These are phyloP conservation scores for Podospora pseudoanserina DNA, from an alignment of 495 filamentous ascomycete species.

Conservation along the genomic window DNA sequence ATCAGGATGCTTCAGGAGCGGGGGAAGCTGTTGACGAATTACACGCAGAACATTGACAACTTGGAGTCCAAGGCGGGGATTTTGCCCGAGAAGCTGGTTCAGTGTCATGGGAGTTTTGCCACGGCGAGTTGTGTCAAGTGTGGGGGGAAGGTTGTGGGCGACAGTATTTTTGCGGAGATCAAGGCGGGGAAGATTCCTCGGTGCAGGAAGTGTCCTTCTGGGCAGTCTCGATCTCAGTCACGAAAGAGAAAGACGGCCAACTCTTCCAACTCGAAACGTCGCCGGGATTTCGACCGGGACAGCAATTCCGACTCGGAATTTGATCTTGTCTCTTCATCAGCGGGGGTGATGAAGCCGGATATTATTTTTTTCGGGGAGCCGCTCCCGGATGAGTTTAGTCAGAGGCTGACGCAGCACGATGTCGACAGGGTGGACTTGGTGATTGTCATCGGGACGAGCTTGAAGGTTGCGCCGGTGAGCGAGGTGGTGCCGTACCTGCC, in stretches of 20 bases:
- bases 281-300: slow-evolving; percentile 42
- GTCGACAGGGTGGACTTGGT: slow-evolving; percentile 80
- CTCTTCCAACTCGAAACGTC: slow-evolving; percentile 58
- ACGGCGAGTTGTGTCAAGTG: slow-evolving; percentile 89
- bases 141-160: slow-evolving; percentile 66
- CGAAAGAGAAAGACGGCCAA: slow-evolving; percentile 71
- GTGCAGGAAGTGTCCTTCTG: slow-evolving; percentile 57
- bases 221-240: slow-evolving; percentile 44
- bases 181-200: slow-evolving; percentile 65
- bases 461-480: slow-evolving; percentile 92
- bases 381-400: slow-evolving; percentile 80
- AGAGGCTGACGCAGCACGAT: slow-evolving; percentile 74
- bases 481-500: slow-evolving; percentile 84
- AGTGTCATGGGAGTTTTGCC: slow-evolving; percentile 95
- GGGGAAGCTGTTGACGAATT: slow-evolving; percentile 89
- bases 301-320: slow-evolving; percentile 63
- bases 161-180: slow-evolving; percentile 74
- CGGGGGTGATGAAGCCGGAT: slow-evolving; percentile 96
- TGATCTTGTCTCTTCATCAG: slow-evolving; percentile 33
- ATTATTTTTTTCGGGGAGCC: slow-evolving; percentile 97
- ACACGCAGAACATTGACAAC: slow-evolving; percentile 98
- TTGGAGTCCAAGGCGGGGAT: slow-evolving; percentile 89
- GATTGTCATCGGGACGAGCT: slow-evolving; percentile 92
- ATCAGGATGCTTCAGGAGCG: slow-evolving; percentile 91
- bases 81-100: slow-evolving; percentile 75